phyloP scores from a whole-genome alignment of 139 green algal genomes.

The Tetradesmus lagerheimii region DNA sequence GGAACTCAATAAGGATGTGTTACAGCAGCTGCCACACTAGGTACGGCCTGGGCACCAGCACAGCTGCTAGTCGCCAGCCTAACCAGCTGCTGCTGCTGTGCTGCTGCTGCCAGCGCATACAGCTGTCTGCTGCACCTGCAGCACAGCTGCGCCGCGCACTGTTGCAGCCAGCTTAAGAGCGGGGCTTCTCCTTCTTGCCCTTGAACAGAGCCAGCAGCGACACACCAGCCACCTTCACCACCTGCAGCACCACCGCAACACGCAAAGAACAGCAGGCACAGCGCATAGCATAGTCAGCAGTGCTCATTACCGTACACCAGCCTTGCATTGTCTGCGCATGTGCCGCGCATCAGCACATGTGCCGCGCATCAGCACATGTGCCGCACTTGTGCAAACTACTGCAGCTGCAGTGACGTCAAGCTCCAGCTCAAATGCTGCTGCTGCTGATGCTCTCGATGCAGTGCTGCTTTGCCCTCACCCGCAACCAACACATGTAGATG shows the following conservation, averaged over 20 bases:
- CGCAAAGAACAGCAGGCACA: neutral
- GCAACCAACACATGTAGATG: too few relatives aligned
- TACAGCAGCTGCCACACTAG: neutral
- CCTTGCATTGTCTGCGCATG: neutral
- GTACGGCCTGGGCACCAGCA: neutral
- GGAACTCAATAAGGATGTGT: too few relatives aligned
- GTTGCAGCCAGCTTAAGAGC: constrained; percentile 68
- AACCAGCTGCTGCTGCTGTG: neutral
- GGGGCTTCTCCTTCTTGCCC: constrained; percentile 99
- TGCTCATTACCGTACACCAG: neutral
- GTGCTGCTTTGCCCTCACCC: too few relatives aligned
- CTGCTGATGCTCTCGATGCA: too few relatives aligned
- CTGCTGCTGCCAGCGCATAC: neutral
- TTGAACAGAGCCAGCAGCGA: constrained; percentile 97
- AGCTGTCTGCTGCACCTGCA: neutral
- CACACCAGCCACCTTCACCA: constrained; percentile 99
- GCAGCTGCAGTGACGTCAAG: too few relatives aligned
- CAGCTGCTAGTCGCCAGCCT: neutral
- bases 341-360: too few relatives aligned
- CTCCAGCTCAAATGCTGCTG: too few relatives aligned
- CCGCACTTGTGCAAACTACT: too few relatives aligned
- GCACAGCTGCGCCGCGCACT: neutral
- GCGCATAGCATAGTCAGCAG: neutral
- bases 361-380: too few relatives aligned
- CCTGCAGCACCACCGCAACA: constrained; percentile 55